Evolutionary conservation across 2,329 filamentous ascomycete genomes (phyloP).

Genomic region (Arthrocladium fulminans): DNA sequence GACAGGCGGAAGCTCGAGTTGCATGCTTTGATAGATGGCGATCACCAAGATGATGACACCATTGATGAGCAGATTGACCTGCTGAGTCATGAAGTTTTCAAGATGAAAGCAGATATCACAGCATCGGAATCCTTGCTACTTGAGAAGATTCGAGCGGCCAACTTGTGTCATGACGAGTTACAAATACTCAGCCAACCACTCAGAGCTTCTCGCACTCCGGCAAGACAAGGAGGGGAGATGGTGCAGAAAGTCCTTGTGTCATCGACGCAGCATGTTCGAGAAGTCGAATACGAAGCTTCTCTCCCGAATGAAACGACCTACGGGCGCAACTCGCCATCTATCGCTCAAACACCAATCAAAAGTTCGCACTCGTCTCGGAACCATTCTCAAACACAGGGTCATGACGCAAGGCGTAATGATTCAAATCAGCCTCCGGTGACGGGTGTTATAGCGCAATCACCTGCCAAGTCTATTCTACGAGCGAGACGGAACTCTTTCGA

Average conservation of each 20-base stretch:
- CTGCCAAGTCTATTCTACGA: not conserved
- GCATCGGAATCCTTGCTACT: slow-evolving; percentile 1
- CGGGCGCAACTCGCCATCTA: slow-evolving; percentile 12
- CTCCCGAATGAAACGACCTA: not conserved
- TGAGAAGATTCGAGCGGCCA: not conserved
- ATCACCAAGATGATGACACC: slow-evolving; percentile 13
- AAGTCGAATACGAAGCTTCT: not conserved
- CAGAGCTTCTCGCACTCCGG: not conserved
- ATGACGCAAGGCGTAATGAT: not conserved
- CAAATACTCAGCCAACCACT: not conserved
- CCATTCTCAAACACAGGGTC: not conserved
- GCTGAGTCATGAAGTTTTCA: slow-evolving; percentile 6
- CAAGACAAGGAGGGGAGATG: not conserved
- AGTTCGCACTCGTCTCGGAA: slow-evolving; percentile 6
- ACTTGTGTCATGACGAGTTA: not conserved
- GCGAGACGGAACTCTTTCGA: slow-evolving; percentile 11
- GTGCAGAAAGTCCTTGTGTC: slow-evolving; percentile 19
- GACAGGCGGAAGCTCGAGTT: slow-evolving; percentile 14
- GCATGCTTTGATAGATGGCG: slow-evolving; percentile 6
- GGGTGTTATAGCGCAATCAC: not conserved
- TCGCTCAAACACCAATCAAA: slow-evolving; percentile 14
- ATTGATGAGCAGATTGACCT: slow-evolving; percentile 14
- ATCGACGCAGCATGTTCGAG: slow-evolving; percentile 17
- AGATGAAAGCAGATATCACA: not conserved
- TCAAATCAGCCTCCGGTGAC: not conserved